These are phyloP conservation scores for Lepidium campestre DNA, from an alignment of 441 rosid genomes.

Conservation along the genomic window DNA sequence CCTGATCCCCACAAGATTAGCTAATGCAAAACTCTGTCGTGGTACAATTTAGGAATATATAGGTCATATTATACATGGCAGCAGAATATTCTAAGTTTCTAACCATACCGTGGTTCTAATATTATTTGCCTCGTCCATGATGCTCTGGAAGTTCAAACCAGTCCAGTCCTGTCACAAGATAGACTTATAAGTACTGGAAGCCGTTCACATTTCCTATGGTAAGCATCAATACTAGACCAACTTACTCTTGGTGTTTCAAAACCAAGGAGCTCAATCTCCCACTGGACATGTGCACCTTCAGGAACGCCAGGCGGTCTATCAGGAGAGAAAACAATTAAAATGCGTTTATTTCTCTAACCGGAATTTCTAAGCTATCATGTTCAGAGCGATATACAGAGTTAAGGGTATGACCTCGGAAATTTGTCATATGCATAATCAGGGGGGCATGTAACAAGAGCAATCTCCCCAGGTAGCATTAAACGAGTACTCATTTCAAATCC, in stretches of 20 bases:
- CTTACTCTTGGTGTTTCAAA: conserved; percentile 94
- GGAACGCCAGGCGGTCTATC: conserved; percentile 79
- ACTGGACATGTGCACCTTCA: conserved; percentile 81
- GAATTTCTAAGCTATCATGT: neutral
- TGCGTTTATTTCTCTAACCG: conserved; percentile 2
- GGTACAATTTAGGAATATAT: neutral
- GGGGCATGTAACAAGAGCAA: conserved; percentile 89
- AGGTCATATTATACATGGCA: neutral
- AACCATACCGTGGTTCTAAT: conserved; percentile 75
- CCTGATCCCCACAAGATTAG: neutral
- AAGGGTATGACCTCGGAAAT: conserved; percentile 57
- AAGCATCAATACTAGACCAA: neutral
- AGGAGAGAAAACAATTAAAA: conserved; percentile 14
- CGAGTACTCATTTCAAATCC: conserved; percentile 98
- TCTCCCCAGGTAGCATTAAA: conserved; percentile 94
- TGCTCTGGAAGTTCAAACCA: conserved; percentile 77
- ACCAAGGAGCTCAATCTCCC: conserved; percentile 98
- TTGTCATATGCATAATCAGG: conserved; percentile 98
- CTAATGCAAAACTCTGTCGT: neutral
- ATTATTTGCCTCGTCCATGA: conserved; percentile 93
- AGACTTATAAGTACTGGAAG: neutral
- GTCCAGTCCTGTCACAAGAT: conserved; percentile 84
- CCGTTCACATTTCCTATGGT: neutral
- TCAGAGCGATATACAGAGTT: neutral
- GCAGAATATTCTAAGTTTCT: conserved; percentile 2